Base-by-base conservation (phyloP, 441 rosid species). In the Monsonia emarginata region DNA sequence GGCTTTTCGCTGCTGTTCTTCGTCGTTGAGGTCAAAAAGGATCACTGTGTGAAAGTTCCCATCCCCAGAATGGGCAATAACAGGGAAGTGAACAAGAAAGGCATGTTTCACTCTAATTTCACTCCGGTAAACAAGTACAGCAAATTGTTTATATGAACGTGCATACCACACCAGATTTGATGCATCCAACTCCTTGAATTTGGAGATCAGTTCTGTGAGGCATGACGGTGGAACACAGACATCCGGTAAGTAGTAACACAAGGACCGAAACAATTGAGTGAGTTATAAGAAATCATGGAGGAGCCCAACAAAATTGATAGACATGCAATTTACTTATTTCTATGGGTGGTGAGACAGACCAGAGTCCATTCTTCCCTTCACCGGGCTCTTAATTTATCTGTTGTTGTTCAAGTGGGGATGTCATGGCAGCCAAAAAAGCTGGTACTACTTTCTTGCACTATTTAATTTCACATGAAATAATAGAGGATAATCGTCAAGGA, bases 21-120 rank as follows among this genome's bases (percentile, higher is more conserved):
- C 91, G 19, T 69, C 64, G 73, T 48, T 72, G 24, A 96, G 97
- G 76, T 93, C 90, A 73, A 93, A 93, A 71, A 93, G 80, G 66
- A 93, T 79, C 57, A 86, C 72, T 1, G 91, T 80, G 77, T 93
- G 98, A 64, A 93, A 88, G 78, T 93, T 93, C 34, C 97, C 97
- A 81, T 93, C 98, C 58, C 97, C 96, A 11, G 97, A 97, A 79
- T 90, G 98, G 32, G 97, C 96, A 82, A 93, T 73, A 61, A 93
- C 88, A 0, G 95, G 65, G 77, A 96, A 90, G 86, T 66, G 16
- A 14, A 59, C 25, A 42, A 42, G 13, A 16, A 42, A 42, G n/a
- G 18, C 48, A 4, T 42, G 48, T 42, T 42, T 42, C 18, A 42
- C 48, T 42, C n/a, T 5, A 50, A 50, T 19, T 5, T 19, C 6